Evolutionary conservation across 768 basidiomycete species (phyloP), one percentile per base, ranked within the genome.

Genomic region (Lyophyllum atratum): DNA sequence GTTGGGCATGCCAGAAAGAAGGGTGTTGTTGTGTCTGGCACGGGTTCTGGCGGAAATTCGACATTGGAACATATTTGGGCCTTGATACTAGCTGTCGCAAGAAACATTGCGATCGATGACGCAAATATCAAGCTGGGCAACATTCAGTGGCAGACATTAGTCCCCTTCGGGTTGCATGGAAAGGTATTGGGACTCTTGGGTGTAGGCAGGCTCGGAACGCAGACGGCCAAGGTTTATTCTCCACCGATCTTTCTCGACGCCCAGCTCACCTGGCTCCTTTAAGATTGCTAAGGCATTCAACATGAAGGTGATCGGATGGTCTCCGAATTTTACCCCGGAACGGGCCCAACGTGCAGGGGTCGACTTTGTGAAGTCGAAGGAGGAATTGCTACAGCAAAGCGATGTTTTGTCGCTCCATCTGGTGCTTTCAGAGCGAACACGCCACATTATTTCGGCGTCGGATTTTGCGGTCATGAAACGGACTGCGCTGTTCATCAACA

Each of bases 41-140:
- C 85, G 0, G 68, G 66, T 0, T 56, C 66, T 1, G 66, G 67
- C 11, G 77, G 80, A 25, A 75, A 79, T 40, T 74, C 82, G 2
- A 87, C 86, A 1, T 61, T 83, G 53, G 86, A 85, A 62, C 85
- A 85, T 59, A 86, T 86, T 42, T 88, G 87, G 87, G 82, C 85
- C 2, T 70, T 80, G 26, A 69, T 78, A 33, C 72, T 89, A n/a
- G 77, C 79, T 10, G 79, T 81, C 1, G 77, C 78, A 40, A 72
- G 84, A 49, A 73, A 81, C 57, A 69, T 87, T 34, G 70, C 68
- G 7, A 59, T 70, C 4, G 87, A 88, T 62, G 77, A 87, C 58
- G 68, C 66, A 4, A 79, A 78, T 60, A 67, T 83, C 15, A 81
- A 77, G 60, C 59, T 63, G 0, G 74, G 77, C 40, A 79, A 77